Conservation (phyloP, 2,329 filamentous ascomycete species). For the Helotiales sp. region DNA sequence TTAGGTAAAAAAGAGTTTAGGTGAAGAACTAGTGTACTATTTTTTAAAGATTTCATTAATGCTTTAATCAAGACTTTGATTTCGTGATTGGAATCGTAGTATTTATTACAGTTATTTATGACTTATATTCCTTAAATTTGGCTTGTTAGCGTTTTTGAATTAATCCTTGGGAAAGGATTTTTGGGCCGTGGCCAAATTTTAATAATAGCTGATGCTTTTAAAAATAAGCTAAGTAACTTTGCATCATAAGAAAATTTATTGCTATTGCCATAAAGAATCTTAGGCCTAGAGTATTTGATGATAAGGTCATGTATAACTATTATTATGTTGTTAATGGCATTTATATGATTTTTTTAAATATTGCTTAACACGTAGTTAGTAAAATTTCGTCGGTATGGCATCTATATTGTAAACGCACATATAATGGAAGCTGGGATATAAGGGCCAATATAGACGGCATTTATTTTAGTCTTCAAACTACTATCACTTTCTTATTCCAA, state of each 20-base stretch:
- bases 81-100: neutral
- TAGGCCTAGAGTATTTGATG: conserved; percentile 8
- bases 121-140: conserved; percentile 8
- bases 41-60: neutral
- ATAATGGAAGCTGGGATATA: conserved; percentile 20
- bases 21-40: neutral
- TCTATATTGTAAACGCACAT: conserved; percentile 10
- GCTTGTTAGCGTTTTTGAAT: neutral
- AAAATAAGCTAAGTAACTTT: neutral
- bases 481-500: conserved; percentile 19
- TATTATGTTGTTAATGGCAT: conserved; percentile 10
- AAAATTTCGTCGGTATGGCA: neutral
- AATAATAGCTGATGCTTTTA: conserved; percentile 4
- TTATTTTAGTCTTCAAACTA: conserved; percentile 14
- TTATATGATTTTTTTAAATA: conserved; percentile 12
- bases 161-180: conserved; percentile 7
- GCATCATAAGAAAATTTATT: conserved; percentile 17
- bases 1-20: neutral
- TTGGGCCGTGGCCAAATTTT: conserved; percentile 3
- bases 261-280: conserved; percentile 10
- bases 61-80: neutral
- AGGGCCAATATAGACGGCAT: neutral
- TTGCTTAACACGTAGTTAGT: conserved; percentile 9
- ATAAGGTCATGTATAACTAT: conserved; percentile 15
- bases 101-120: too few relatives aligned